phyloP scores from a whole-genome alignment of 345 rosid species.

The Camelina neglecta region DNA sequence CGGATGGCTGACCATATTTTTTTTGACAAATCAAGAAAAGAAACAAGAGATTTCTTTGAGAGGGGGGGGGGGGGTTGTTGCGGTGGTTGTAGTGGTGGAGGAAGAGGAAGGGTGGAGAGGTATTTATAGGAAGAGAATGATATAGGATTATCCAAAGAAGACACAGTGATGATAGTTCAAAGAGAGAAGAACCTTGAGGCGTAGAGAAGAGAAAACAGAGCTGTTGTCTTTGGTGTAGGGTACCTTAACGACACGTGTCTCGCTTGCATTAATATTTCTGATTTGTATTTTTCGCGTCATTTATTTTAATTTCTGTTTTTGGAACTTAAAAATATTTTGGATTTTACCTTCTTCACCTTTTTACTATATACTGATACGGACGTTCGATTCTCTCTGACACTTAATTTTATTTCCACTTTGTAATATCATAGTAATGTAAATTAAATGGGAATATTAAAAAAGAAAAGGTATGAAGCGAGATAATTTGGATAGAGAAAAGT shows the following conservation, averaged over 20 bases:
- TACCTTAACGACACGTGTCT: slow-evolving; percentile 40
- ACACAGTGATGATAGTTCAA: slow-evolving; percentile 19
- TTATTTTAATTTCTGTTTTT: slow-evolving; percentile 24
- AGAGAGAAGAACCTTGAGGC: slow-evolving; percentile 1
- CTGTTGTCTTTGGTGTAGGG: slow-evolving; percentile 22
- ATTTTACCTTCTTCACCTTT: slow-evolving; percentile 14
- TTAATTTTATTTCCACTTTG: slow-evolving; percentile 2
- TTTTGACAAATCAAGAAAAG: not conserved
- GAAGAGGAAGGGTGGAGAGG: slow-evolving; percentile 29
- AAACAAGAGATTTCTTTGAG: not conserved
- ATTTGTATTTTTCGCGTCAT: not conserved
- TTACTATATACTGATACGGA: slow-evolving; percentile 26
- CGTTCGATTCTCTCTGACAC: slow-evolving; percentile 36
- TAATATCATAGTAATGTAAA: not conserved
- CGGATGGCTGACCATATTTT: slow-evolving; percentile 36
- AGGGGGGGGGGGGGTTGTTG: not conserved
- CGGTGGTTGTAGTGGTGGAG: slow-evolving; percentile 38
- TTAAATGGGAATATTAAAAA: not conserved
- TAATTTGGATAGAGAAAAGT: slow-evolving; percentile 43
- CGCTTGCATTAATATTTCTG: not conserved
- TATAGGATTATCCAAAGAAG: slow-evolving; percentile 41
- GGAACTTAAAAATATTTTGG: slow-evolving; percentile 28
- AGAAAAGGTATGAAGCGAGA: not conserved
- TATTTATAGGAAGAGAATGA: slow-evolving; percentile 44
- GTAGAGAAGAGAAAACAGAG: slow-evolving; percentile 4